Evolutionary conservation across 164 flowering plant genomes (phyloP).

Genomic region (Liquidambar formosana): DNA sequence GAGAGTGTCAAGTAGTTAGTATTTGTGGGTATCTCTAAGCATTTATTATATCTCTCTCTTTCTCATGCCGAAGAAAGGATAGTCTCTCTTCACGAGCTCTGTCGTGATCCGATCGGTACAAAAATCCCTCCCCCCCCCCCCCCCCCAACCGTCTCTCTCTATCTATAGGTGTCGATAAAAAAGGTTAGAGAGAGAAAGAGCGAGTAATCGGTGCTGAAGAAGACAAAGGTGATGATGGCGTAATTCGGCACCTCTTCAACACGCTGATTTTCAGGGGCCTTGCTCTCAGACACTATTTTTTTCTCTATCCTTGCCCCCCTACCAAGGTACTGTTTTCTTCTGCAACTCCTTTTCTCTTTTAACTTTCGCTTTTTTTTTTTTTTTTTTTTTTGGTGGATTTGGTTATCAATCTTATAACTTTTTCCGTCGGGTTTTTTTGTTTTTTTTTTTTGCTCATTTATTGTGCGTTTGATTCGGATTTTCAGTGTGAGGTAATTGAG

Average conservation of each 20-base stretch:
- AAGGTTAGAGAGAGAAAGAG: slow-evolving; percentile 16
- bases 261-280: slow-evolving; percentile 20
- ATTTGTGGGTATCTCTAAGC: no score
- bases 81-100: slow-evolving; percentile 18
- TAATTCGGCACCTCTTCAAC: slow-evolving; percentile 13
- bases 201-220: neutral
- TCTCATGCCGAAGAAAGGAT: neutral
- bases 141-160: slow-evolving; percentile 14
- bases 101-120: slow-evolving; percentile 32
- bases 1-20: no score
- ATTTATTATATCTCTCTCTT: neutral
- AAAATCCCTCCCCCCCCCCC: slow-evolving; percentile 1
- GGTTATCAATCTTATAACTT: neutral
- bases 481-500: neutral
- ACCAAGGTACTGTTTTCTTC: neutral
- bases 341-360: neutral
- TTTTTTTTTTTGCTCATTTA: neutral
- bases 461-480: neutral
- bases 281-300: neutral
- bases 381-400: neutral
- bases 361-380: slow-evolving; percentile 1
- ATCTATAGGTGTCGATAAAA: neutral
- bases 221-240: slow-evolving; percentile 6
- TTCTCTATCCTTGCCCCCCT: neutral
- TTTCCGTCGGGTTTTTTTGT: no score